A percentile compares a stretch with the other conserved stretches of the same genome.
phyloP scores from a whole-genome alignment of 176 grass and related monocot species.

The Lolium multiflorum region DNA sequence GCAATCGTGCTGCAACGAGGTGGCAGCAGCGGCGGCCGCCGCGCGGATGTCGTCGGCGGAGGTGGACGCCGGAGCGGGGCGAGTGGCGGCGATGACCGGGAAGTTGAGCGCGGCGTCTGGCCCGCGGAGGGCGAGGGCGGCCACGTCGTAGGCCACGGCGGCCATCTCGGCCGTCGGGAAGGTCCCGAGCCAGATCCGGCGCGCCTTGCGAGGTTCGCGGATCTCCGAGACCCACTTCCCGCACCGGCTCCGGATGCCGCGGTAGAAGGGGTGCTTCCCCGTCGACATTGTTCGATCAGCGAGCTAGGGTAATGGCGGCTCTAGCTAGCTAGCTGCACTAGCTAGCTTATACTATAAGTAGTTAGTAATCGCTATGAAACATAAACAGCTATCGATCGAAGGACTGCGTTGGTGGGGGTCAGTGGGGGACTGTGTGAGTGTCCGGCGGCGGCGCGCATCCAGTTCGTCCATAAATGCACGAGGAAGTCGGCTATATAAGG shows the following conservation, averaged over 20 bases:
- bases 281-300: conserved; percentile 34
- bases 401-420: not conserved
- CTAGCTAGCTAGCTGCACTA: not conserved
- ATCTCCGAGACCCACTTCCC: conserved; percentile 99
- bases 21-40: conserved; percentile 64
- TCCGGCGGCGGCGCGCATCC: conserved; percentile 17
- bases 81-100: conserved; percentile 52
- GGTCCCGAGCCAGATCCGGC: conserved; percentile 96
- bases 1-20: not conserved
- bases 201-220: conserved; percentile 88
- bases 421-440: not conserved
- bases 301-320: conserved; percentile 42
- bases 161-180: conserved; percentile 95
- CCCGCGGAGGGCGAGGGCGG: conserved; percentile 71
- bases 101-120: conserved; percentile 80
- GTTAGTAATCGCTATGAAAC: not conserved
- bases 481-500: conserved; percentile 50
- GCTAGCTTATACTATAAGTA: conserved; percentile 10
- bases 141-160: conserved; percentile 92
- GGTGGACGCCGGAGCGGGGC: conserved; percentile 56
- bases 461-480: conserved; percentile 23
- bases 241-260: conserved; percentile 84
- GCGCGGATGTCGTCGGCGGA: conserved; percentile 80
- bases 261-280: conserved; percentile 77
- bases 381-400: not conserved